A percentile compares a stretch with the other conserved stretches of the same genome.
Evolutionary conservation across 2,329 filamentous ascomycete species (phyloP).

Genomic region (Ophiocordyceps australis): DNA sequence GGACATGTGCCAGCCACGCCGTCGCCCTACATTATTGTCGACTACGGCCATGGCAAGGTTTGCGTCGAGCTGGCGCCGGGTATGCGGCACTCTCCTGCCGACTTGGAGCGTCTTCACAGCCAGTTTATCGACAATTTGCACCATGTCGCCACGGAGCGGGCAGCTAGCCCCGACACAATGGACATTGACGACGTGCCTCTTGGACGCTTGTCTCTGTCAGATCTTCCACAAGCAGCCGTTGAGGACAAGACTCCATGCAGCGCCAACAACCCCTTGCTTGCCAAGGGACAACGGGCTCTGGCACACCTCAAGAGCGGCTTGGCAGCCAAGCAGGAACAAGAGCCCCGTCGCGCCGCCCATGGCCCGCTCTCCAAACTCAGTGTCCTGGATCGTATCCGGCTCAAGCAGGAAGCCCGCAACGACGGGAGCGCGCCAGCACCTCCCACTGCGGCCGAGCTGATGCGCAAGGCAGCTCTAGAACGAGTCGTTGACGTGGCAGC

Average conservation of each 20-base stretch:
- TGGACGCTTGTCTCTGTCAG: conserved; percentile 28
- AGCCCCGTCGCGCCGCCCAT: conserved; percentile 18
- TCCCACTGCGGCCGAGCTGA: conserved; percentile 35
- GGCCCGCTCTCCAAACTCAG: conserved; percentile 36
- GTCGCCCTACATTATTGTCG: conserved; percentile 24
- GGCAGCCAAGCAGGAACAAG: conserved; percentile 26
- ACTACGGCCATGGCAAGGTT: conserved; percentile 34
- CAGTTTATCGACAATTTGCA: conserved; percentile 35
- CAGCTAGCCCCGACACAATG: conserved; percentile 11
- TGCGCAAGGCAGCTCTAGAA: conserved; percentile 46
- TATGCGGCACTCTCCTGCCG: conserved; percentile 18
- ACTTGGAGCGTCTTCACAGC: conserved; percentile 32
- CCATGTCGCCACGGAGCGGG: conserved; percentile 19
- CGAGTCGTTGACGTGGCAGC: conserved; percentile 50
- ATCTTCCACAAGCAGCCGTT: conserved; percentile 18
- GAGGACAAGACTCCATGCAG: conserved; percentile 10
- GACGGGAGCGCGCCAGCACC: conserved; percentile 39
- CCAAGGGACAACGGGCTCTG: conserved; percentile 52
- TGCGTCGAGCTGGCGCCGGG: conserved; percentile 36
- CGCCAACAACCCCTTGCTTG: conserved; percentile 36
- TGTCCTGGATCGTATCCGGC: conserved; percentile 58
- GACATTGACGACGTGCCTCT: conserved; percentile 28
- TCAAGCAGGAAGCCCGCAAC: conserved; percentile 43
- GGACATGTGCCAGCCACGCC: conserved; percentile 19
- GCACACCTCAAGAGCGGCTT: conserved; percentile 48